These are phyloP conservation scores for Epithele typhae DNA, from an alignment of 768 basidiomycete genomes.

Conservation along the genomic window DNA sequence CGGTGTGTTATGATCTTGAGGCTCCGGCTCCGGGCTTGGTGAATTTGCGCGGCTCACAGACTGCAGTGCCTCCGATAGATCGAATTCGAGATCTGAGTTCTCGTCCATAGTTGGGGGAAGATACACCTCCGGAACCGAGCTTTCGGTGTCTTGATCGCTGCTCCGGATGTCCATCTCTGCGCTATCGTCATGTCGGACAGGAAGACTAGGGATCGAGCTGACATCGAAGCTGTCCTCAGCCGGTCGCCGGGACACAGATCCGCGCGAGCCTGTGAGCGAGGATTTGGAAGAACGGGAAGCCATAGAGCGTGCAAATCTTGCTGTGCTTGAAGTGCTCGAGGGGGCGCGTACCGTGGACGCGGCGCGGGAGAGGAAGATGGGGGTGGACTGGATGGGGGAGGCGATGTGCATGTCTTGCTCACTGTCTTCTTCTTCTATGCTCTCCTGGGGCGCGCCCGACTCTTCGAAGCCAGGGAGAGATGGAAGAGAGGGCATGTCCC, in stretches of 20 bases:
- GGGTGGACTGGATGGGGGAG: constrained; percentile 58
- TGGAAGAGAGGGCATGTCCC: constrained; percentile 79
- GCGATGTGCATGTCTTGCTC: constrained; percentile 44
- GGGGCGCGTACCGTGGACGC: constrained; percentile 48
- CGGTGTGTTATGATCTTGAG: constrained; percentile 12
- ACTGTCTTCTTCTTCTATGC: constrained; percentile 35
- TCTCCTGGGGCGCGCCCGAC: constrained; percentile 40
- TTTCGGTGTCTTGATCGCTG: constrained; percentile 23
- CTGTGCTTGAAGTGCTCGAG: constrained; percentile 45
- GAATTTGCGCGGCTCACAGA: constrained; percentile 25
- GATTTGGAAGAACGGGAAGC: constrained; percentile 39
- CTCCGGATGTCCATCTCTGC: constrained; percentile 20
- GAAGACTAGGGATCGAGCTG: constrained; percentile 28
- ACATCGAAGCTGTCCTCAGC: constrained; percentile 27
- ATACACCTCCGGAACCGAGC: constrained; percentile 22
- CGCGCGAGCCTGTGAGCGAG: constrained; percentile 27
- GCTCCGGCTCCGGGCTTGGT: constrained; percentile 2
- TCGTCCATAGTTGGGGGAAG: constrained; percentile 15
- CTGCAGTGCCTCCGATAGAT: constrained; percentile 26
- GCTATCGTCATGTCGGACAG: constrained; percentile 8
- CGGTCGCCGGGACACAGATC: background rate
- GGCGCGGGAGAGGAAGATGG: constrained; percentile 44
- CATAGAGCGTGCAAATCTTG: constrained; percentile 50
- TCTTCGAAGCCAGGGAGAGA: constrained; percentile 72
- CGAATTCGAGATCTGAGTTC: constrained; percentile 17